Evolutionary conservation across 345 rosid genomes (phyloP).

Genomic region (Carallia brachiata): DNA sequence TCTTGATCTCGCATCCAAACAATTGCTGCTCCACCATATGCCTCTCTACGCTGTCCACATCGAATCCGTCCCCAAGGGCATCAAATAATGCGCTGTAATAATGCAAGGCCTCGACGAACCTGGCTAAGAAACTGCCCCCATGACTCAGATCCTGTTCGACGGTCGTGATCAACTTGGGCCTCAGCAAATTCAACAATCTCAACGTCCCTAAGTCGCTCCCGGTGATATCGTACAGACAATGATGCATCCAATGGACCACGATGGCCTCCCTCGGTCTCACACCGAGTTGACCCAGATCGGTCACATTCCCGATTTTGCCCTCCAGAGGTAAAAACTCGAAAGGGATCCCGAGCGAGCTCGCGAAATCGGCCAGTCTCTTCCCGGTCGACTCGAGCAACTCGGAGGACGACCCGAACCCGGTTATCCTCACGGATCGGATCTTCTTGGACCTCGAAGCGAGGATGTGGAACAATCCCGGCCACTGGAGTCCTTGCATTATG

Average conservation of each 20-base stretch:
- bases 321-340: conserved; percentile 78
- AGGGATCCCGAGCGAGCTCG: conserved; percentile 66
- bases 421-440: conserved; percentile 71
- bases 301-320: conserved; percentile 70
- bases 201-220: conserved; percentile 68
- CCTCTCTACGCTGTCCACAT: conserved; percentile 64
- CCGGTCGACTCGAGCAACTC: conserved; percentile 87
- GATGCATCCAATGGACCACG: conserved; percentile 98
- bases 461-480: conserved; percentile 98
- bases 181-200: conserved; percentile 48
- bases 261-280: conserved; percentile 60
- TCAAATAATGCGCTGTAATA: conserved; percentile 96
- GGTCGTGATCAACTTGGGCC: conserved; percentile 74
- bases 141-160: conserved; percentile 87
- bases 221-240: conserved; percentile 76
- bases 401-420: conserved; percentile 82
- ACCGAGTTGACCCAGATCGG: conserved; percentile 58
- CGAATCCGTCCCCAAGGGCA: conserved; percentile 79
- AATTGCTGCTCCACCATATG: conserved; percentile 90
- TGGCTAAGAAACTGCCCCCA: conserved; percentile 65
- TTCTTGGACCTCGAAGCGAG: conserved; percentile 80
- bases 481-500: conserved; percentile 97
- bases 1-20: conserved; percentile 78
- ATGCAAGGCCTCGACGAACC: conserved; percentile 94
- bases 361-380: conserved; percentile 79